Percentiles rank a stretch among this genome's conserved stretches.
These are phyloP conservation scores for Fusarium goolgardi DNA, from an alignment of 2,329 filamentous ascomycete species.

Conservation along the genomic window DNA sequence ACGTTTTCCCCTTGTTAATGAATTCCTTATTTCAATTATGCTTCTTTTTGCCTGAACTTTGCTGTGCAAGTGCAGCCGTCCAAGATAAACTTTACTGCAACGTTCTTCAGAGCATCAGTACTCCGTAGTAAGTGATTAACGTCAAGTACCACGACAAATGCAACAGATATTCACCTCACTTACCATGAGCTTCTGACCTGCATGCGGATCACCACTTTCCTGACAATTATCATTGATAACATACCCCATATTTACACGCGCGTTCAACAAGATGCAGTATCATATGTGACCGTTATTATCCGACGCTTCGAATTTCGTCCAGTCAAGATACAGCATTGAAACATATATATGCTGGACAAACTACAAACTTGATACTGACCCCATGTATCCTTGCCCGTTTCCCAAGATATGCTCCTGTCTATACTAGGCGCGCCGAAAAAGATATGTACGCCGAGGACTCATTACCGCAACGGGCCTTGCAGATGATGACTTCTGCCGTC, in stretches of 20 bases:
- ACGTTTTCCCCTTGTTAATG: constrained; percentile 37
- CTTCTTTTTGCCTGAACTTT: constrained; percentile 17
- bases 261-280: constrained; percentile 8
- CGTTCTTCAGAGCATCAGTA: background rate
- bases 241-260: constrained; percentile 23
- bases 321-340: background rate
- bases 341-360: background rate
- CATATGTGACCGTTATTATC: constrained; percentile 3
- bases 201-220: constrained; percentile 10
- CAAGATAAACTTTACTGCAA: background rate
- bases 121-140: background rate
- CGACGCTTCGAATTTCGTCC: constrained; percentile 8
- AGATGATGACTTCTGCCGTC: background rate
- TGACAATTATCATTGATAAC: background rate
- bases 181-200: constrained; percentile 19
- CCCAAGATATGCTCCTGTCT: constrained; percentile 4
- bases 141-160: background rate
- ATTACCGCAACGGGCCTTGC: constrained; percentile 9
- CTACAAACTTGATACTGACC: background rate
- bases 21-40: constrained; percentile 14
- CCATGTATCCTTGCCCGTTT: background rate
- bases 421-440: background rate
- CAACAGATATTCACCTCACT: background rate
- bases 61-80: background rate
- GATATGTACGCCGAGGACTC: constrained; percentile 4